Evolutionary conservation across 2,329 filamentous ascomycete genomes (phyloP), one percentile per base, ranked within the genome.

Genomic region (Diaporthe humulicola): DNA sequence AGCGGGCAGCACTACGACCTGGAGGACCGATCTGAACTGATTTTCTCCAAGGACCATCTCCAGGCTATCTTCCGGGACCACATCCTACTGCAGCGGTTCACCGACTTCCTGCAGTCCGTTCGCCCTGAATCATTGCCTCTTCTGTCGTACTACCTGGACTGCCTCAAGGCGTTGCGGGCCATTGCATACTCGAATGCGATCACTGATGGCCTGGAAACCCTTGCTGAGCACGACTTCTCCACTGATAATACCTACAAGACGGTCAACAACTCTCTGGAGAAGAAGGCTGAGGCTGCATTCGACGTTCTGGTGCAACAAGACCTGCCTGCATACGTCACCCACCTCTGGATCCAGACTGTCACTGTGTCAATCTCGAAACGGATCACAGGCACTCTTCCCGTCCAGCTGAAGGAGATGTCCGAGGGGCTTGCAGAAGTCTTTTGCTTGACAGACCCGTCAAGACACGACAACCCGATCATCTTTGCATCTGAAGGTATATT

Each of bases 391-490:
- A 93, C 90, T 2, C 81, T 94, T 33, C 90, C 93, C 1, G 84
- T 88, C 0, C 87, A 92, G 78, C 84, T 94, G 30, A 87, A 89
- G 58, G 91, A 93, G 61, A 89, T 93, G 22, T 93, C 92, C 0
- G 93, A 95, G 81, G 93, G 93, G 0, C 82, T 95, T 74, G 93
- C 93, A 0, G 93, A 95, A 80, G 93, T 94, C 0, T 95, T 95
- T 78, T 95, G 93, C 80, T 82, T 95, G 73, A 94, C 92, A 0
- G 94, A 95, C 81, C 93, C 94, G 8, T 93, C 92, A 1, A 86
- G 93, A 73, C 86, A 88, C 3, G 94, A 95, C 75, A 95, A 95
- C 80, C 94, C 93, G 0, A 93, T 95, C 76, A 90, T 95, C 2
- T 94, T 95, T 82, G 92, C 93, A 7, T 95, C 92, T 7, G 92